Evolutionary conservation across 805 yeast genomes (phyloP).

Genomic region (Candida boleticola): DNA sequence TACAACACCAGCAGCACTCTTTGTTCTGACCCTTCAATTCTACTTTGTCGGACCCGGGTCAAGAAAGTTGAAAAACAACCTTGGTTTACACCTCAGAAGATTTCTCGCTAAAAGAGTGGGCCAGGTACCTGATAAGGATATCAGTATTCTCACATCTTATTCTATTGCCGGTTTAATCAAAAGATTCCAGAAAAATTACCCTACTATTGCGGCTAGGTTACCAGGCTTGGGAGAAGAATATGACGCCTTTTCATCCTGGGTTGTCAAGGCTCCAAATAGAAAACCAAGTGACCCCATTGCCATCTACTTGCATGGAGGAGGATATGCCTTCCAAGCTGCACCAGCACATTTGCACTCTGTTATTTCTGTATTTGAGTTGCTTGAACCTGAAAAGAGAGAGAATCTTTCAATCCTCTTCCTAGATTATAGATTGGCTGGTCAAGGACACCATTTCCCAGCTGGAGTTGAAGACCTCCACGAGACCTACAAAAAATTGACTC

Average conservation of each 20-base stretch:
- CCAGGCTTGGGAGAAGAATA: slow-evolving; percentile 33
- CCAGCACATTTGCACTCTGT: slow-evolving; percentile 29
- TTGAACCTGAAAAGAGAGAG: slow-evolving; percentile 19
- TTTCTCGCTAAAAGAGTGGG: background rate
- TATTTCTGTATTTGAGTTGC: slow-evolving; percentile 25
- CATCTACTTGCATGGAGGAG: slow-evolving; percentile 41
- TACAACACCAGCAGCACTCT: too few species aligned
- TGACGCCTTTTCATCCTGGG: slow-evolving; percentile 32
- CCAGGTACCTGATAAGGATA: background rate
- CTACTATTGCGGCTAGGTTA: slow-evolving; percentile 6
- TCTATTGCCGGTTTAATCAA: background rate
- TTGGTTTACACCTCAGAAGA: too few species aligned
- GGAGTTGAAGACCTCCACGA: slow-evolving; percentile 30
- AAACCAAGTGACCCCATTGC: slow-evolving; percentile 27
- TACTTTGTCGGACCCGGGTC: background rate
- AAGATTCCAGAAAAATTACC: background rate
- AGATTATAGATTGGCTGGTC: slow-evolving; percentile 26
- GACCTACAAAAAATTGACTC: slow-evolving; percentile 21
- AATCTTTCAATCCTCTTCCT: slow-evolving; percentile 20
- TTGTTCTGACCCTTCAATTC: background rate
- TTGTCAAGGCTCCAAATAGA: slow-evolving; percentile 26
- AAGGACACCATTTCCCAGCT: slow-evolving; percentile 29
- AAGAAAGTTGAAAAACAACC: too few species aligned
- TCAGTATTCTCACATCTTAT: slow-evolving; percentile 2
- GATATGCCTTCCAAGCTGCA: slow-evolving; percentile 30